Conservation (phyloP, 2,329 filamentous ascomycete genomes). For the Aureobasidium sp. region DNA sequence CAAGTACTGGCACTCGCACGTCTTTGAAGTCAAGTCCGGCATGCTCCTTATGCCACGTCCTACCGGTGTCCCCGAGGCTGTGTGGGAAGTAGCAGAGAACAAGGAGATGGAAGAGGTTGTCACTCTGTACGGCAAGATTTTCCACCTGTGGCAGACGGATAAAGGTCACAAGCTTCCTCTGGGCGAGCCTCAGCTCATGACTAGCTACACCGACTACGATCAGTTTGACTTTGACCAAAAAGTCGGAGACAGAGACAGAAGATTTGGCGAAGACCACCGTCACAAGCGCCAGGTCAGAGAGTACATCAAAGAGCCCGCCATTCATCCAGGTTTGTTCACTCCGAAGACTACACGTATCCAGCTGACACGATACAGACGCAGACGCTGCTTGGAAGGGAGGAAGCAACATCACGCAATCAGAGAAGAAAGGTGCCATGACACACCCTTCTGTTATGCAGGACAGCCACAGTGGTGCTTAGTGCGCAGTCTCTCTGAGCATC, state of each 20-base stretch:
- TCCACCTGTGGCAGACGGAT: slow-evolving; percentile 82
- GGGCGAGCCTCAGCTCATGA: slow-evolving; percentile 58
- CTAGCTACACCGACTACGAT: slow-evolving; percentile 47
- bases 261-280: slow-evolving; percentile 46
- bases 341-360: too few species aligned
- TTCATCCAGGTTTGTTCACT: slow-evolving; percentile 29
- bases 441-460: slow-evolving; percentile 1
- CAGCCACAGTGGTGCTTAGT: not conserved
- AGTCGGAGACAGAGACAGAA: slow-evolving; percentile 46
- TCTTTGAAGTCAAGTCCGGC: slow-evolving; percentile 68
- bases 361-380: slow-evolving; percentile 30
- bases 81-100: slow-evolving; percentile 71
- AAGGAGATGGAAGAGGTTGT: slow-evolving; percentile 73
- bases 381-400: slow-evolving; percentile 41
- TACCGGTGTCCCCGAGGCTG: slow-evolving; percentile 45
- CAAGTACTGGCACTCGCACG: slow-evolving; percentile 70
- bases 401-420: not conserved
- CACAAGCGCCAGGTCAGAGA: slow-evolving; percentile 48
- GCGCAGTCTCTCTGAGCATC: not conserved
- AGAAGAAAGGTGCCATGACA: not conserved
- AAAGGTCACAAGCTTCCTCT: slow-evolving; percentile 58
- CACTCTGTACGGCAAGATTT: slow-evolving; percentile 73
- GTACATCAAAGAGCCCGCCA: slow-evolving; percentile 44
- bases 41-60: slow-evolving; percentile 73
- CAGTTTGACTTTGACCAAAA: slow-evolving; percentile 44